A percentile compares a stretch with the other conserved stretches of the same genome.
phyloP scores from a whole-genome alignment of 2,329 filamentous ascomycete genomes.

The Beauveria asiatica region DNA sequence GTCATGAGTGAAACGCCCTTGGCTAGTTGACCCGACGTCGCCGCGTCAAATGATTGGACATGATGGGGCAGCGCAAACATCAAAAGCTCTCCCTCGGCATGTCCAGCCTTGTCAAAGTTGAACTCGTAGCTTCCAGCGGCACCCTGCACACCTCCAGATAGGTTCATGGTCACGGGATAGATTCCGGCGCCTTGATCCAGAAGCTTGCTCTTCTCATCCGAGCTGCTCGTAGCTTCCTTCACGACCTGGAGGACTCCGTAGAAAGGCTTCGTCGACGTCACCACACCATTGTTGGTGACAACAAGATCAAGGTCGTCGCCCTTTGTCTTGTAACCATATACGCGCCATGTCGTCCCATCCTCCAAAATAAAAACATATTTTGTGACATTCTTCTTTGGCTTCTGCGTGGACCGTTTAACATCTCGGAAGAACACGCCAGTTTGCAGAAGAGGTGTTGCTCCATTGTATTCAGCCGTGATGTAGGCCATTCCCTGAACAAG shows the following conservation, averaged over 20 bases:
- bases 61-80: conserved; percentile 92
- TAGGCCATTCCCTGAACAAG: conserved; percentile 86
- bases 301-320: conserved; percentile 58
- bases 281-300: conserved; percentile 55
- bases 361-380: conserved; percentile 71
- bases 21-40: conserved; percentile 40
- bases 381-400: conserved; percentile 53
- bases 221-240: conserved; percentile 61
- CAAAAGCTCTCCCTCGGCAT: conserved; percentile 50
- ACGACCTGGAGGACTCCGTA: conserved; percentile 74
- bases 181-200: conserved; percentile 71
- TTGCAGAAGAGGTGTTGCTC: conserved; percentile 63
- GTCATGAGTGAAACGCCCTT: conserved; percentile 58
- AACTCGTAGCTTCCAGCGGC: conserved; percentile 64
- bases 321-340: conserved; percentile 61
- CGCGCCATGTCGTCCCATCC: conserved; percentile 66
- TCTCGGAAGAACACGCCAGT: conserved; percentile 66
- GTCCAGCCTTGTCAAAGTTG: conserved; percentile 62
- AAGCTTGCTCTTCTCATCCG: conserved; percentile 26
- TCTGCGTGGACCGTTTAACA: conserved; percentile 50
- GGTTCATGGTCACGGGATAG: conserved; percentile 56
- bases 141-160: conserved; percentile 55
- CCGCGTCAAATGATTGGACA: conserved; percentile 59
- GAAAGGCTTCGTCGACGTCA: conserved; percentile 60
- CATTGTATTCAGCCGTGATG: conserved; percentile 67